These are phyloP conservation scores for Leishmania braziliensis DNA, from an alignment of 208 protist genomes.

Conservation along the genomic window DNA sequence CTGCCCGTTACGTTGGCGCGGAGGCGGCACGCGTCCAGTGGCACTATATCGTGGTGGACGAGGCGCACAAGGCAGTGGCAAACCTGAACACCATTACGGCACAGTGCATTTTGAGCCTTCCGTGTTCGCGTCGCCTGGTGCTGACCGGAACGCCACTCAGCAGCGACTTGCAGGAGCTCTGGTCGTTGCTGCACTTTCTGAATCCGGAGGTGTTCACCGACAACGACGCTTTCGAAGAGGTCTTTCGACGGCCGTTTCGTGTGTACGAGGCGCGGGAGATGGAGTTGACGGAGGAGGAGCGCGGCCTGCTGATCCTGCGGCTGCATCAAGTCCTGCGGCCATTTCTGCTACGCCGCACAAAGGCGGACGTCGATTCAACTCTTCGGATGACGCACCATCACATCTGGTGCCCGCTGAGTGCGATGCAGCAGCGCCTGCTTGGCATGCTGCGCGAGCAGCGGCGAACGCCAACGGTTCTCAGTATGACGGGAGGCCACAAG, in stretches of 20 bases:
- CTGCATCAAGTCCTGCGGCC: slow-evolving; percentile 94
- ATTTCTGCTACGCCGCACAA: slow-evolving; percentile 96
- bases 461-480: slow-evolving; percentile 30
- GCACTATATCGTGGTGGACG: slow-evolving; percentile 77
- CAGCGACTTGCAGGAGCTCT: slow-evolving; percentile 99
- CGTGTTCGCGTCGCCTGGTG: slow-evolving; percentile 71
- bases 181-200: slow-evolving; percentile 98
- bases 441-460: slow-evolving; percentile 57
- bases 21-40: slow-evolving; percentile 41
- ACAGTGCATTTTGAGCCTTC: slow-evolving; percentile 36
- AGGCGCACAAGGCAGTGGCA: slow-evolving; percentile 79
- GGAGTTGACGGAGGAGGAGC: slow-evolving; percentile 64
- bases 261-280: slow-evolving; percentile 51
- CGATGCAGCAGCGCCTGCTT: slow-evolving; percentile 59
- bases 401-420: slow-evolving; percentile 48
- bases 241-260: slow-evolving; percentile 76
- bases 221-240: slow-evolving; percentile 93
- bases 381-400: slow-evolving; percentile 87
- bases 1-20: slow-evolving; percentile 21
- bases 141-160: slow-evolving; percentile 97
- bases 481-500: neutral
- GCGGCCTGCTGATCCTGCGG: slow-evolving; percentile 60
- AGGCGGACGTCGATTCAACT: slow-evolving; percentile 93
- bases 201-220: slow-evolving; percentile 94
- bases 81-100: slow-evolving; percentile 56